These are phyloP conservation scores for Postia placenta DNA, from an alignment of 768 basidiomycete species.

Conservation along the genomic window DNA sequence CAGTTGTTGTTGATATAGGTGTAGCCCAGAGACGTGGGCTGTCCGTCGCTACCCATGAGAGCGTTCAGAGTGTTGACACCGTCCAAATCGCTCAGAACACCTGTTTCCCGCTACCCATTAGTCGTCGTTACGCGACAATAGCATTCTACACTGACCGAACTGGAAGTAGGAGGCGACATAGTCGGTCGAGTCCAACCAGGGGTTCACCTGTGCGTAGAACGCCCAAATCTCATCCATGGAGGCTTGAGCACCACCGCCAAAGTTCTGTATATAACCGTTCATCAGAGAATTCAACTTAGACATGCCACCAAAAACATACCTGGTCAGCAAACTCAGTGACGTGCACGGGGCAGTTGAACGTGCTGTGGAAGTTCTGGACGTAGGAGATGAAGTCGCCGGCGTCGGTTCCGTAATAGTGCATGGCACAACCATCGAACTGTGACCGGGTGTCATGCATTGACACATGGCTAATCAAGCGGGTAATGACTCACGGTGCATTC, in stretches of 20 bases:
- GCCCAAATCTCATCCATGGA: conserved; percentile 31
- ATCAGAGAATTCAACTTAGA: not conserved
- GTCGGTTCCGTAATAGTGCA: conserved; percentile 66
- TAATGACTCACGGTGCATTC: conserved; percentile 19
- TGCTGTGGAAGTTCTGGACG: conserved; percentile 38
- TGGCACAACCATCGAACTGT: conserved; percentile 49
- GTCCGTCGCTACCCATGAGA: conserved; percentile 40
- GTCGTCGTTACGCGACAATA: not conserved
- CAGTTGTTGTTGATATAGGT: conserved; percentile 36
- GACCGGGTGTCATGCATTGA: not conserved
- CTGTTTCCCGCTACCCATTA: conserved; percentile 24
- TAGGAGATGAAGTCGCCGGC: conserved; percentile 45
- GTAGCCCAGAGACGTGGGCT: conserved; percentile 47
- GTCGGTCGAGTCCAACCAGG: conserved; percentile 38
- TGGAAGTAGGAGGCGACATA: conserved; percentile 42
- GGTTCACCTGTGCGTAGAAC: conserved; percentile 42
- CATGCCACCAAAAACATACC: conserved; percentile 21
- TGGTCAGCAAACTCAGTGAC: conserved; percentile 71
- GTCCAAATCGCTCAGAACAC: conserved; percentile 48
- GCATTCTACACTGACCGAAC: conserved; percentile 49
- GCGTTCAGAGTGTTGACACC: conserved; percentile 51
- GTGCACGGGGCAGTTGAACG: conserved; percentile 42
- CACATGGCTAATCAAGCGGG: not conserved
- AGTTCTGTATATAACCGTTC: conserved; percentile 45
- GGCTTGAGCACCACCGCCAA: conserved; percentile 38